Conservation (phyloP, 1,284 basidiomycete species). For the Ceratobasidium sp. region DNA sequence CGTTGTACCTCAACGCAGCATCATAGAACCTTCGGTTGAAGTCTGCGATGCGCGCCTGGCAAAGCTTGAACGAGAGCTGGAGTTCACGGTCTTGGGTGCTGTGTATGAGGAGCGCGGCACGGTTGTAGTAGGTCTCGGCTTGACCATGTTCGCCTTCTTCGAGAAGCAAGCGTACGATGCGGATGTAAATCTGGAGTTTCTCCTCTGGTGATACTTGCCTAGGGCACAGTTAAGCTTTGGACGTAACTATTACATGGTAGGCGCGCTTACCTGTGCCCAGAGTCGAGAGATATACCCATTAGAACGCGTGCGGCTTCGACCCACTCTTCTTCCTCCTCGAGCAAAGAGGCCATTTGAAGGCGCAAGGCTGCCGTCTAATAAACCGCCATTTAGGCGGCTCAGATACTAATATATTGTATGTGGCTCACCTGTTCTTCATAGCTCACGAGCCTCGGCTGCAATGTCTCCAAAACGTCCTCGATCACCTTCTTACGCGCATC, state of each 20-base stretch:
- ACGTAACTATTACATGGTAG: constrained; percentile 11
- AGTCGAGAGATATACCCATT: constrained; percentile 90
- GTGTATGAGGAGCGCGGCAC: constrained; percentile 90
- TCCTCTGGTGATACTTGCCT: constrained; percentile 83
- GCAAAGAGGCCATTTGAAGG: constrained; percentile 86
- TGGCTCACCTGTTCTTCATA: constrained; percentile 91
- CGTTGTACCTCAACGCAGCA: constrained; percentile 94
- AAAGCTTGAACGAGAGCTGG: constrained; percentile 84
- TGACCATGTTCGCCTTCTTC: constrained; percentile 95
- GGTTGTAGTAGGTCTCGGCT: constrained; percentile 96
- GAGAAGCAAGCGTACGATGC: constrained; percentile 93
- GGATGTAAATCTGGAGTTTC: constrained; percentile 90
- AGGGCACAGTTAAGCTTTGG: constrained; percentile 33
- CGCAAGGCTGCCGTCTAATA: constrained; percentile 81
- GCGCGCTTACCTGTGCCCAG: constrained; percentile 77
- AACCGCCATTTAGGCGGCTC: not conserved
- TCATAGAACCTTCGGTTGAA: constrained; percentile 92
- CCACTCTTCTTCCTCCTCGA: constrained; percentile 95
- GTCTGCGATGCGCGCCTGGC: constrained; percentile 93
- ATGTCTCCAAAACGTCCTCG: constrained; percentile 73
- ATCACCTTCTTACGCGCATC: constrained; percentile 73
- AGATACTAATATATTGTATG: constrained; percentile 40
- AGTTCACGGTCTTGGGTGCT: constrained; percentile 79
- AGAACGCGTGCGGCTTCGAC: constrained; percentile 89
- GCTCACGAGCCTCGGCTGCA: constrained; percentile 82